phyloP scores from a whole-genome alignment of 306 rosid species.

The Acacia acuminata region DNA sequence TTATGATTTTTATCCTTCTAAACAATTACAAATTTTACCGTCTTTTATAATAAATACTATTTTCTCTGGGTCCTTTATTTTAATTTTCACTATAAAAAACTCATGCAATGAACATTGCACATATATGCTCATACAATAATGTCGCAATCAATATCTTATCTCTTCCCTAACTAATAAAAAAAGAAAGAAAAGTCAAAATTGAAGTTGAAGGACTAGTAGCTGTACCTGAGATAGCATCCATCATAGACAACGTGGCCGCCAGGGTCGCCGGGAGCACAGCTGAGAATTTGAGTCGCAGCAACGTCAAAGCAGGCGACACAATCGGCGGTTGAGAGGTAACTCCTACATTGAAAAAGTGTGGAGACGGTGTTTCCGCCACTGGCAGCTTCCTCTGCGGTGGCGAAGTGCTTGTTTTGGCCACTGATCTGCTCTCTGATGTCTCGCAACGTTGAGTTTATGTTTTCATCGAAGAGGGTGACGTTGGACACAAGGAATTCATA shows the following conservation, averaged over 20 bases:
- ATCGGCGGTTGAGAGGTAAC: conserved; percentile 50
- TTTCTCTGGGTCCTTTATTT: no score
- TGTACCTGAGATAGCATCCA: conserved; percentile 71
- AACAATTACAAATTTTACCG: no score
- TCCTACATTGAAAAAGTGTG: conserved; percentile 61
- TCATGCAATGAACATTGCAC: not conserved
- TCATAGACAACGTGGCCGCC: conserved; percentile 67
- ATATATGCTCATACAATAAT: no score
- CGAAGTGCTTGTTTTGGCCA: conserved; percentile 42
- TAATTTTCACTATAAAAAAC: no score
- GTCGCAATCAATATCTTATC: not conserved
- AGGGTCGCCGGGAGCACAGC: conserved; percentile 46
- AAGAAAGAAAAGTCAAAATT: not conserved
- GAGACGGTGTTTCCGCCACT: conserved; percentile 33
- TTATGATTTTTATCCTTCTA: no score
- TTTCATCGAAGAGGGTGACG: conserved; percentile 29
- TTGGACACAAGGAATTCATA: conserved; percentile 38
- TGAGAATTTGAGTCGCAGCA: conserved; percentile 46
- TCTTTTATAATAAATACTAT: no score
- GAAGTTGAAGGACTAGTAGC: not conserved
- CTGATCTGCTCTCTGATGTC: conserved; percentile 34
- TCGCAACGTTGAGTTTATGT: conserved; percentile 44
- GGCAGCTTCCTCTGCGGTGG: conserved; percentile 38
- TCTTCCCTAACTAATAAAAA: not conserved
- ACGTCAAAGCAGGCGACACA: conserved; percentile 50